Evolutionary conservation across 768 basidiomycete species (phyloP), one percentile per base, ranked within the genome.

Genomic region (Hortiboletus flavorubellus): DNA sequence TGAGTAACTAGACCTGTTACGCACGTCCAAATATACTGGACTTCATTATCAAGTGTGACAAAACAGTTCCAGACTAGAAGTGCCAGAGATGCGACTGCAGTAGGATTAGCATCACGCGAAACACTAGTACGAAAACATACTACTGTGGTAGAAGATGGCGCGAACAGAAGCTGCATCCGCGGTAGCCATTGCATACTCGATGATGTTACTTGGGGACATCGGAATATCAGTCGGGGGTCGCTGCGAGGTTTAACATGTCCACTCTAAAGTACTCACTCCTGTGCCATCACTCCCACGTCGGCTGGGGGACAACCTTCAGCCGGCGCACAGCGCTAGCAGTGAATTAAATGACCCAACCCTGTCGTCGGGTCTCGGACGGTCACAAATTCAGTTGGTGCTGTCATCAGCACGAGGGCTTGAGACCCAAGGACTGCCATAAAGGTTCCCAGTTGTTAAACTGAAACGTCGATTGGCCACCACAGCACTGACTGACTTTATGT

Each of bases 21-120:
- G 62, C 23, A 73, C 59, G 44, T 43, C 68, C 58, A 66, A 33
- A 70, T 52, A 18, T 51, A 66, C 0, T 51, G 40, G 40, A 60
- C 50, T 45, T 68, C 66, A 14, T 68, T 44, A 18, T 58, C 59
- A 1, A 68, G 34, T 8, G 55, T 63, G 14, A 58, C 8, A 9
- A 66, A 5, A 10, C 34, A 39, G 33, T 47, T 23, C 60, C 63
- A 64, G 14, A 60, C 34, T 11, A 64, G 31, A 38, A 64, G 15
- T 2, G 58, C 37, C 2, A 66, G 51, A 3, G 55, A 51, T 43
- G 58, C 47, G 2, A 63, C 64, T 66, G 21, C 1, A 2, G 14
- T 44, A 9, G 29, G 2, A 46, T 66, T 26, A 66, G 51, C 8
- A 54, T 3, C 11, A 11, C 21, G 15, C 6, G 9, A 37, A 37